Percentiles rank a stretch among this genome's conserved stretches.
These are phyloP conservation scores for Bruguiera gymnorhiza DNA, from an alignment of 345 rosid species.

Conservation along the genomic window DNA sequence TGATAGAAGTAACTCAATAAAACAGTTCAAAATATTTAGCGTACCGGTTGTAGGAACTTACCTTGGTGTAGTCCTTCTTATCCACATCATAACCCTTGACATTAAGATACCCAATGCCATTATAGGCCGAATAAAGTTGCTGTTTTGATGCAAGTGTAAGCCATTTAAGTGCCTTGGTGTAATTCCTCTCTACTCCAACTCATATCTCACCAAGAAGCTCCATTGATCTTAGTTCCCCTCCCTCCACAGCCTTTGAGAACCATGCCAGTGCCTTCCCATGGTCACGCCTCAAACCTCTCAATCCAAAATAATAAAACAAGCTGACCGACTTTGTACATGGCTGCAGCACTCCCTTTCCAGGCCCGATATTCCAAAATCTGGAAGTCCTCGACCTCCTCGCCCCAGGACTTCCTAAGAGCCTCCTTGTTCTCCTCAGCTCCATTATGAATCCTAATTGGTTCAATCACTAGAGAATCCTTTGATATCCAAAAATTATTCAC, in stretches of 20 bases:
- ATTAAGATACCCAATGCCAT: constrained; percentile 91
- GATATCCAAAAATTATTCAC: constrained; percentile 86
- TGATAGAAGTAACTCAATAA: too few relatives aligned
- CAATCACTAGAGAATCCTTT: constrained; percentile 83
- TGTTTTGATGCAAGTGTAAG: constrained; percentile 78
- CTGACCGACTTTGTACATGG: constrained; percentile 92
- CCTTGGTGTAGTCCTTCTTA: constrained; percentile 87
- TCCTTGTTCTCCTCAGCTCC: constrained; percentile 98
- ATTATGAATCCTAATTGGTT: constrained; percentile 82
- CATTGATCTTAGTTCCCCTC: constrained; percentile 92
- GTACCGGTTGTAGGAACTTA: constrained; percentile 19
- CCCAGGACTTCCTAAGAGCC: constrained; percentile 75
- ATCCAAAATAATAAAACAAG: constrained; percentile 81
- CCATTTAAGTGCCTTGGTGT: constrained; percentile 91
- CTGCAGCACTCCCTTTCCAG: constrained; percentile 82
- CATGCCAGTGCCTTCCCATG: constrained; percentile 80
- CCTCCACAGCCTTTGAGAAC: constrained; percentile 84
- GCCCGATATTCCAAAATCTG: constrained; percentile 97
- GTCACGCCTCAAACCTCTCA: constrained; percentile 93
- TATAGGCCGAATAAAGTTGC: constrained; percentile 80
- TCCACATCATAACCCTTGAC: constrained; percentile 98
- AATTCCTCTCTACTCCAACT: constrained; percentile 96
- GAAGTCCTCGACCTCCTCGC: constrained; percentile 94
- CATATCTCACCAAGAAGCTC: constrained; percentile 98
- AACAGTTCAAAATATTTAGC: too few relatives aligned